Evolutionary conservation across 2,329 filamentous ascomycete genomes (phyloP).

Genomic region (Arthrobotrys musiformis): DNA sequence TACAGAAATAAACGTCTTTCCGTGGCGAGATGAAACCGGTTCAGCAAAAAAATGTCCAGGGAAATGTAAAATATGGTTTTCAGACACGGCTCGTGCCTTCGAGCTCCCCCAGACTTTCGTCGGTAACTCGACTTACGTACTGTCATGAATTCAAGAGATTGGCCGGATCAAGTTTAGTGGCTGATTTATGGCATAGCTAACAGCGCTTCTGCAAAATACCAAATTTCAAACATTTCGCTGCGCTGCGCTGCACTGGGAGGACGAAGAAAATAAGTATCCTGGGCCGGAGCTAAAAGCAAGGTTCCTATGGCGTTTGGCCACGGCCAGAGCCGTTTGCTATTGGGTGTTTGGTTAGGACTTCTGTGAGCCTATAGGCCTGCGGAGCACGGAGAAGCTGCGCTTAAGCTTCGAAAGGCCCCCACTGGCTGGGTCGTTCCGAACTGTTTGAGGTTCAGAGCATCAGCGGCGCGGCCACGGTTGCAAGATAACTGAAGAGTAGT

Average conservation of each 20-base stretch:
- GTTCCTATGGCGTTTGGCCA: constrained; percentile 37
- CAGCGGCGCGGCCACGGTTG: constrained; percentile 24
- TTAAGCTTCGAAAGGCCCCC: constrained; percentile 39
- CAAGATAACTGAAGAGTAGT: not conserved
- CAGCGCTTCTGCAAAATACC: constrained; percentile 34
- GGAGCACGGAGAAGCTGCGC: constrained; percentile 32
- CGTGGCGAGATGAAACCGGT: constrained; percentile 11
- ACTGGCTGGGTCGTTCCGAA: constrained; percentile 36
- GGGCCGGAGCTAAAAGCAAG: constrained; percentile 26
- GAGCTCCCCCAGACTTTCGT: constrained; percentile 1
- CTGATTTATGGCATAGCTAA: constrained; percentile 21
- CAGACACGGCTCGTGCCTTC: constrained; percentile 24
- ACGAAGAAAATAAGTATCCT: too few species aligned
- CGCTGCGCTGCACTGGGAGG: not conserved
- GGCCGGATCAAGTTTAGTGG: constrained; percentile 46
- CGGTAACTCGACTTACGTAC: not conserved
- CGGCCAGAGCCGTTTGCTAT: constrained; percentile 20
- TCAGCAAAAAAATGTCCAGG: constrained; percentile 4
- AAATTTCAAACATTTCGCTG: too few species aligned
- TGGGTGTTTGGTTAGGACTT: constrained; percentile 17
- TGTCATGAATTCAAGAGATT: constrained; percentile 11
- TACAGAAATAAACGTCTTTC: constrained; percentile 6
- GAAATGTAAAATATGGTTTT: constrained; percentile 11
- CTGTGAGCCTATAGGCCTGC: not conserved
- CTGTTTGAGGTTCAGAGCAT: not conserved